Evolutionary conservation across 2,329 filamentous ascomycete genomes (phyloP).

Genomic region (Fusarium lyarnte): DNA sequence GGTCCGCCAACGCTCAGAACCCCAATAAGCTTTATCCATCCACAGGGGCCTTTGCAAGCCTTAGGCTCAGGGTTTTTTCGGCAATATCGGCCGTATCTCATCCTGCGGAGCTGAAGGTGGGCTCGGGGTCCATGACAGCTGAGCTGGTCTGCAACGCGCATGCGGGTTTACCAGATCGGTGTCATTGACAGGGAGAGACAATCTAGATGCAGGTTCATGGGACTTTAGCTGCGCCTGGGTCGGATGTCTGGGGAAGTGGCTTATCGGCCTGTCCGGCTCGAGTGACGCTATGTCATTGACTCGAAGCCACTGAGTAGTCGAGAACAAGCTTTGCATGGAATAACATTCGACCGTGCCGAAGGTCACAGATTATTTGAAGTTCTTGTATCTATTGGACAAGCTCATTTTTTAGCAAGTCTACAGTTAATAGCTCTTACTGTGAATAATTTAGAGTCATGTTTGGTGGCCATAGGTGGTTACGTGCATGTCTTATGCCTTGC

Average conservation of each 20-base stretch:
- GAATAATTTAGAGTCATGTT: too few species aligned
- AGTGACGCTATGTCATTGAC: not conserved
- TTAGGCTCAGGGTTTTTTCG: not conserved
- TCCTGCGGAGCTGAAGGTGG: too few species aligned
- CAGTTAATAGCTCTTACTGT: too few species aligned
- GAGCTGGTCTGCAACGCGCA: not conserved
- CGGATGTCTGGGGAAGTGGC: not conserved
- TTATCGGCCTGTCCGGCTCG: not conserved
- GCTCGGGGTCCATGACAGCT: too few species aligned
- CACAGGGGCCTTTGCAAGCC: rapidly evolving
- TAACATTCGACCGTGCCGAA: too few species aligned
- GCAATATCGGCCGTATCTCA: not conserved
- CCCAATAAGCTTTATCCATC: rapidly evolving
- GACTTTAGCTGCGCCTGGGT: not conserved
- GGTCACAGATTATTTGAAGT: too few species aligned
- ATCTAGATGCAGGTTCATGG: too few species aligned
- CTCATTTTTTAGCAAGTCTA: too few species aligned
- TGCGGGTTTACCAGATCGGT: not conserved
- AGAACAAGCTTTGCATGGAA: not conserved
- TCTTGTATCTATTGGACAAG: too few species aligned
- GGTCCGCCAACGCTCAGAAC: not conserved
- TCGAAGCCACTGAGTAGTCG: not conserved
- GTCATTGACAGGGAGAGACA: rapidly evolving
- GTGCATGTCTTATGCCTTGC: too few species aligned
- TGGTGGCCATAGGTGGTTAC: too few species aligned